These are phyloP conservation scores for Euphorbia peplus DNA, from an alignment of 345 rosid genomes.

Conservation along the genomic window DNA sequence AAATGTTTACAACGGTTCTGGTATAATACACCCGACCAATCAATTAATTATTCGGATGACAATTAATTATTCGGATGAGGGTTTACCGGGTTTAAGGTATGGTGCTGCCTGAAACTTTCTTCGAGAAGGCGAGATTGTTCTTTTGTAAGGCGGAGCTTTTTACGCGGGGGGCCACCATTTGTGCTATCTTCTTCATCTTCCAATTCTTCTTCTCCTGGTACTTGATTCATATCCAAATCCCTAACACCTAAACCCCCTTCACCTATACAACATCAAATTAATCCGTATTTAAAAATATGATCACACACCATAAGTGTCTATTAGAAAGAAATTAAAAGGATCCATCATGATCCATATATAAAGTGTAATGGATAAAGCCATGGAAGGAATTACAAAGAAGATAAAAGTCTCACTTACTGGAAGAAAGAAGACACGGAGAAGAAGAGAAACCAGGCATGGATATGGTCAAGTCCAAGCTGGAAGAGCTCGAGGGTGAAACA, in stretches of 20 bases:
- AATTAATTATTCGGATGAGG: background rate
- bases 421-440: conserved; percentile 46
- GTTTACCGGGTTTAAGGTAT: conserved; percentile 54
- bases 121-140: conserved; percentile 95
- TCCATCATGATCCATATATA: no score
- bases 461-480: conserved; percentile 79
- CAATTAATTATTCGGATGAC: no score
- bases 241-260: conserved; percentile 33
- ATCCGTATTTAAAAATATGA: no score
- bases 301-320: background rate
- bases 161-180: conserved; percentile 67
- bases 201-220: conserved; percentile 48
- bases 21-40: no score
- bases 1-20: no score
- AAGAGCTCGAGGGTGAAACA: conserved; percentile 47
- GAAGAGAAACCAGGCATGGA: conserved; percentile 78
- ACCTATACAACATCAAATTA: conserved; percentile 5
- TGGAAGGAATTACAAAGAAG: background rate
- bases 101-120: conserved; percentile 90
- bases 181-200: conserved; percentile 50
- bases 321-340: background rate
- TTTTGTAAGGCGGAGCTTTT: conserved; percentile 82
- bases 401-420: conserved; percentile 42
- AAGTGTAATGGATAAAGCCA: no score
- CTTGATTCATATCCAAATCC: conserved; percentile 68